Evolutionary conservation across 2,329 filamentous ascomycete species (phyloP), one percentile per base, ranked within the genome.

Genomic region (Geosmithia flava): DNA sequence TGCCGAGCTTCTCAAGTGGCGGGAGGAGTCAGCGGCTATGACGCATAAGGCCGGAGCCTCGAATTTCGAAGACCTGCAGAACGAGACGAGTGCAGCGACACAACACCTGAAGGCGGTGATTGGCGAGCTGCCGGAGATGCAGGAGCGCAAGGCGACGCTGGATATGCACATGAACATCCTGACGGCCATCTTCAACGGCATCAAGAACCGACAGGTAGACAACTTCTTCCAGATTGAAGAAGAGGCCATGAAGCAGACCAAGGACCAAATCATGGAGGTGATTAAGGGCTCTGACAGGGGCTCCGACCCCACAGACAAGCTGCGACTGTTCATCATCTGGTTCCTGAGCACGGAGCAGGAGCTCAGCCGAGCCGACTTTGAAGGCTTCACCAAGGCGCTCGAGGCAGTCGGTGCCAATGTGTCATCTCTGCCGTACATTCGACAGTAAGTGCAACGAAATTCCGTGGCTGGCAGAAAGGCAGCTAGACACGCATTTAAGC

Each of bases 81-180:
- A 88, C 54, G 90, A 96, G 59, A 88, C 85, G 1, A 86, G 84
- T 56, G 83, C 88, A 40, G 95, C 88, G 49, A 90, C 93, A 16
- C 87, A 94, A 58, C 93, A 98, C 63, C 76, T 98, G 44, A 98
- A 97, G 67, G 88, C 90, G 3, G 94, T 91, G 13, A 95, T 98
- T 57, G 95, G 91, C 0, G 71, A 95, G 20, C 72, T 98, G 15
- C 94, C 93, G 0, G 91, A 97, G 63, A 74, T 98, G 54, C 77
- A 89, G 53, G 93, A 97, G 64, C 82, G 93, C 50, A 98, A 98
- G 63, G 82, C 83, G n/a, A 78, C 84, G 19, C 76, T 98, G 5
- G 93, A 96, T 61, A 97, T 96, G 86, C 93, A 98, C 64, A 98
- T 98, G 93, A 96, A 95, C 62, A 95, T 97, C 50, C 75, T 94